Percentiles rank a stretch among this genome's conserved stretches.
Evolutionary conservation across 441 rosid genomes (phyloP).

Genomic region (Gossypium lobatum): DNA sequence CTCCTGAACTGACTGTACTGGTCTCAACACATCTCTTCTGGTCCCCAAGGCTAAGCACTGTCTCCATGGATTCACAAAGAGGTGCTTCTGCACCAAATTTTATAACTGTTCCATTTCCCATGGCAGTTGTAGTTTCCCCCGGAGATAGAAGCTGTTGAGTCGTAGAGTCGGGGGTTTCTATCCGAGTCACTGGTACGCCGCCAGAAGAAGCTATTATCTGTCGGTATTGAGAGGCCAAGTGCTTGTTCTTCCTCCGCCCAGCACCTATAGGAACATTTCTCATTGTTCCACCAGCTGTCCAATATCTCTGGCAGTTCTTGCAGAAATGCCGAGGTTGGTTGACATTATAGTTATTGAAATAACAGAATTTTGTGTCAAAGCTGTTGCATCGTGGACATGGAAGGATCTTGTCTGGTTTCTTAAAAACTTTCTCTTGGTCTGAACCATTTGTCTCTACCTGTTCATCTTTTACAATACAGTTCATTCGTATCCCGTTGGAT

Average conservation of each 20-base stretch:
- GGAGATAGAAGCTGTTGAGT: conserved; percentile 35
- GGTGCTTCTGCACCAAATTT: conserved; percentile 59
- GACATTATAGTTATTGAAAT: conserved; percentile 71
- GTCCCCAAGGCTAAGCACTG: conserved; percentile 48
- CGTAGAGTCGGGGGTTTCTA: conserved; percentile 33
- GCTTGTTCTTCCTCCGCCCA: conserved; percentile 62
- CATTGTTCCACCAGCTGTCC: conserved; percentile 87
- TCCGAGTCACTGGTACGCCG: conserved; percentile 31
- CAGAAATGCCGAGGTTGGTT: conserved; percentile 79
- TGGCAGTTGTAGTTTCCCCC: conserved; percentile 28
- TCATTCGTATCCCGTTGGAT: conserved; percentile 19
- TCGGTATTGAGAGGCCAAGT: conserved; percentile 44
- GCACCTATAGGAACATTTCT: conserved; percentile 77
- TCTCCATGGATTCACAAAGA: conserved; percentile 49
- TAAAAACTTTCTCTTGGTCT: conserved; percentile 48
- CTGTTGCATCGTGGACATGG: conserved; percentile 78
- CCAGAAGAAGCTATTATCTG: conserved; percentile 44
- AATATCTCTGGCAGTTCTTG: conserved; percentile 77
- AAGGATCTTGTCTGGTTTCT: conserved; percentile 67
- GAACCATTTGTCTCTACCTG: conserved; percentile 23
- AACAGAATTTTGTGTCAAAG: conserved; percentile 68
- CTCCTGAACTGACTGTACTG: conserved; percentile 23
- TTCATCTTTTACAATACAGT: conserved; percentile 22
- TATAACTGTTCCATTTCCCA: conserved; percentile 41
- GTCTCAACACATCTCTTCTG: conserved; percentile 27